phyloP scores from a whole-genome alignment of 768 basidiomycete species.

The Coprinopsis marcescibilis region DNA sequence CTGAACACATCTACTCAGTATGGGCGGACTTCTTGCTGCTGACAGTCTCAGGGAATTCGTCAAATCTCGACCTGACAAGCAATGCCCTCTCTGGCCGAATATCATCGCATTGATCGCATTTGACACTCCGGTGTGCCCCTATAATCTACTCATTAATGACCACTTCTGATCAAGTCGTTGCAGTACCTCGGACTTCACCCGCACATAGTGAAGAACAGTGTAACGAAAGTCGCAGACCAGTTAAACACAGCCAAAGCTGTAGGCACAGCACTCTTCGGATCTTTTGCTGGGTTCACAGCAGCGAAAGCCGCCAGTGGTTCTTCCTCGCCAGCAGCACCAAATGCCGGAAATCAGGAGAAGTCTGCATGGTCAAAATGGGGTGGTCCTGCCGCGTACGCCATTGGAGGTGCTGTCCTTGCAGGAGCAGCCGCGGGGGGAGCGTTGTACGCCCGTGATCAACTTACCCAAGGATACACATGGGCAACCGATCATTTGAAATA shows the following conservation, averaged over 20 bases:
- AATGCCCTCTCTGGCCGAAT: conserved; percentile 78
- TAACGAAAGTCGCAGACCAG: conserved; percentile 69
- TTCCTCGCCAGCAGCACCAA: conserved; percentile 10
- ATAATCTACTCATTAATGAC: not conserved
- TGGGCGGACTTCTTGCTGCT: conserved; percentile 88
- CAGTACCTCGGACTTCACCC: conserved; percentile 90
- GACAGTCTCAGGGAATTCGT: conserved; percentile 76
- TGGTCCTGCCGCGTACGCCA: conserved; percentile 55
- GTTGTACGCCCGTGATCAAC: conserved; percentile 74
- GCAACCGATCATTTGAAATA: conserved; percentile 88
- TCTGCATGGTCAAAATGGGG: conserved; percentile 59
- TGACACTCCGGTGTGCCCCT: conserved; percentile 80
- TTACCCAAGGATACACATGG: conserved; percentile 66
- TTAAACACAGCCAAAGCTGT: conserved; percentile 60
- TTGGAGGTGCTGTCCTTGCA: conserved; percentile 71
- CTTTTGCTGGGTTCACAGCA: conserved; percentile 45
- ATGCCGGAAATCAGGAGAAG: conserved; percentile 7
- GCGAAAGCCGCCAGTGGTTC: conserved; percentile 31
- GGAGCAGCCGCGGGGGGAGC: conserved; percentile 83
- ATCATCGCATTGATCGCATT: conserved; percentile 82
- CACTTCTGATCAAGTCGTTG: conserved; percentile 2
- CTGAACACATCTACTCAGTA: no score
- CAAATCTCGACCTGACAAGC: conserved; percentile 55
- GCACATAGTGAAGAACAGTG: conserved; percentile 75
- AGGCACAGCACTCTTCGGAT: conserved; percentile 55